Evolutionary conservation across 148 eudicot genomes (phyloP).

Genomic region (Oxyria digyna): DNA sequence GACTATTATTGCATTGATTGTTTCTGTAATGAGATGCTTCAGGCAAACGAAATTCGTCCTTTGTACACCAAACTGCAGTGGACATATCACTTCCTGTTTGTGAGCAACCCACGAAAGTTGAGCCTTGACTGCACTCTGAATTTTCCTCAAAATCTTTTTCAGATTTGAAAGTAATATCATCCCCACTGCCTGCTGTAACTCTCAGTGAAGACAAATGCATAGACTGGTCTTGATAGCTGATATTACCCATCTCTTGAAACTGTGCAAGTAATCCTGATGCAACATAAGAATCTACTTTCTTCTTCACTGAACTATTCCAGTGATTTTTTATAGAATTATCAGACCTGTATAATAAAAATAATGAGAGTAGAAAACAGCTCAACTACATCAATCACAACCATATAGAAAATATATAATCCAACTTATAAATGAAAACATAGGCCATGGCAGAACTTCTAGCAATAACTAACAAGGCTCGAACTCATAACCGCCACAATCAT

Average conservation of each 20-base stretch:
- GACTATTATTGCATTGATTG: conserved; percentile 26
- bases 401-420: background rate
- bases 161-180: conserved; percentile 28
- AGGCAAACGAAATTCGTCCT: conserved; percentile 30
- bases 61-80: conserved; percentile 21
- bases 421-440: background rate
- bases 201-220: conserved; percentile 26
- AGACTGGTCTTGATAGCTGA: conserved; percentile 34
- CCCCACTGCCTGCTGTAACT: conserved; percentile 22
- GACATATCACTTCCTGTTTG: conserved; percentile 42
- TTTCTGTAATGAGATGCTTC: conserved; percentile 37
- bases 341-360: conserved; percentile 42
- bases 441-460: background rate
- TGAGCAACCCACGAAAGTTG: conserved; percentile 36
- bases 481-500: too few relatives aligned
- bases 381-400: background rate
- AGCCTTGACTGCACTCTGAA: conserved; percentile 67
- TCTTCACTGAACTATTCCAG: conserved; percentile 97
- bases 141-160: conserved; percentile 50
- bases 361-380: conserved; percentile 13
- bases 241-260: conserved; percentile 49
- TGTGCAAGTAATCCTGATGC: conserved; percentile 80
- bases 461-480: too few relatives aligned
- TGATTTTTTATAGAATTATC: conserved; percentile 98
- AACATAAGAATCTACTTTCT: conserved; percentile 74